phyloP scores from a whole-genome alignment of 2,329 filamentous ascomycete species.

The Dendryphion nanum region DNA sequence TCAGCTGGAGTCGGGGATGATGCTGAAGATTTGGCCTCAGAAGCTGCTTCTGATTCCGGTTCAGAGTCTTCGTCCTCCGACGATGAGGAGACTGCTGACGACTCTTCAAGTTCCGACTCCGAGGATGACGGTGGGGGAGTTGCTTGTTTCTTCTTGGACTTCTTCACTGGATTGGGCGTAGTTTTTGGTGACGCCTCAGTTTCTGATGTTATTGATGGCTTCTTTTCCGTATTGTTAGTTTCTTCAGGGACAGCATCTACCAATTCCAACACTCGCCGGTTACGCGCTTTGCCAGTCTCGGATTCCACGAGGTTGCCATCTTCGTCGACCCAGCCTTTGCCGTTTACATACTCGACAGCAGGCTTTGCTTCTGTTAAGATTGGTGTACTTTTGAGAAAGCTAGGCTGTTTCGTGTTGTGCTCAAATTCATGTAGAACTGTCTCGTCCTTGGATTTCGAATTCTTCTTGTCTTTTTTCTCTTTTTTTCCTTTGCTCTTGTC shows the following conservation, averaged over 20 bases:
- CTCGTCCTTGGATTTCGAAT: slow-evolving; percentile 47
- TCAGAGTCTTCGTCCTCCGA: slow-evolving; percentile 27
- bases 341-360: slow-evolving; percentile 71
- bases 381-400: slow-evolving; percentile 67
- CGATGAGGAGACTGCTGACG: slow-evolving; percentile 38
- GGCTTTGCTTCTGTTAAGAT: slow-evolving; percentile 45
- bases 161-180: slow-evolving; percentile 14
- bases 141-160: slow-evolving; percentile 17
- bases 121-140: slow-evolving; percentile 24
- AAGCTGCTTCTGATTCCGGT: slow-evolving; percentile 20
- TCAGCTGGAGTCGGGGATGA: slow-evolving; percentile 11
- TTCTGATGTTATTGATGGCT: slow-evolving; percentile 12
- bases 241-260: slow-evolving; percentile 19
- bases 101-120: slow-evolving; percentile 26
- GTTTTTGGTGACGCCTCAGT: slow-evolving; percentile 11
- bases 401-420: slow-evolving; percentile 78
- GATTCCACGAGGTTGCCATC: slow-evolving; percentile 72
- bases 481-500: slow-evolving; percentile 47
- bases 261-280: slow-evolving; percentile 31
- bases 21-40: slow-evolving; percentile 7
- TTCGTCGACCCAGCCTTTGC: slow-evolving; percentile 83
- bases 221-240: slow-evolving; percentile 13
- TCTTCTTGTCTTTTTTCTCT: slow-evolving; percentile 62
- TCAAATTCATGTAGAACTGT: slow-evolving; percentile 85
- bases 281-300: slow-evolving; percentile 38